Conservation (phyloP, 768 basidiomycete species). For the Tephrocybe sp. region DNA sequence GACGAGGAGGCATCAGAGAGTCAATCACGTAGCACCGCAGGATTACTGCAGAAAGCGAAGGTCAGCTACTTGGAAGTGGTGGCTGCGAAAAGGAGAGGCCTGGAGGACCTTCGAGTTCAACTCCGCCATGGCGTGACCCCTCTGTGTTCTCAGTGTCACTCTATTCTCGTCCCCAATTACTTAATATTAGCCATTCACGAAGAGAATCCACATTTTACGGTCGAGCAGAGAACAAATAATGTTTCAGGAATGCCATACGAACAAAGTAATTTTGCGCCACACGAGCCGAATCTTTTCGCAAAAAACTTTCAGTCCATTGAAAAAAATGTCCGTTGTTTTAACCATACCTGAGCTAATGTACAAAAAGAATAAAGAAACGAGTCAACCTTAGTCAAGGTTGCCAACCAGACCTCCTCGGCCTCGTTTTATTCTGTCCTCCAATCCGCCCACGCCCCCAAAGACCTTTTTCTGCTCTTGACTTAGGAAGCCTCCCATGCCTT, state of each 20-base stretch:
- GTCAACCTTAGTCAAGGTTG: slow-evolving; percentile 46
- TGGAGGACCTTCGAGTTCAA: neutral
- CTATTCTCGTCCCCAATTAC: too few species aligned
- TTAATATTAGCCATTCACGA: too few species aligned
- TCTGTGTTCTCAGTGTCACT: too few species aligned
- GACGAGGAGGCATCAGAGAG: slow-evolving; percentile 41
- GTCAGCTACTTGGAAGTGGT: too few species aligned
- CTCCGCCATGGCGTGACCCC: neutral
- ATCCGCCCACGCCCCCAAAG: slow-evolving; percentile 72
- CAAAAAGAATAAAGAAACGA: neutral
- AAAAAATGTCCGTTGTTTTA: too few species aligned
- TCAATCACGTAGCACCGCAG: neutral
- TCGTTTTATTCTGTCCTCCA: slow-evolving; percentile 76
- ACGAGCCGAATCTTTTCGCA: too few species aligned
- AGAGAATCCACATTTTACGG: too few species aligned
- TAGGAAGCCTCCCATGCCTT: slow-evolving; percentile 80
- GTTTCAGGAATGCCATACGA: too few species aligned
- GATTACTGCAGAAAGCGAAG: too few species aligned
- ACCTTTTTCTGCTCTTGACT: slow-evolving; percentile 82
- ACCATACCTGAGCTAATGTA: neutral
- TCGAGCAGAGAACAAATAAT: neutral
- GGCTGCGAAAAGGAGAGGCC: neutral
- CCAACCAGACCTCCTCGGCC: slow-evolving; percentile 70
- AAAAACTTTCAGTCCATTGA: too few species aligned
- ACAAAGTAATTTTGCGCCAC: too few species aligned